These are phyloP conservation scores for Chenopodium formosanum DNA, from an alignment of 148 eudicot genomes.

Conservation along the genomic window DNA sequence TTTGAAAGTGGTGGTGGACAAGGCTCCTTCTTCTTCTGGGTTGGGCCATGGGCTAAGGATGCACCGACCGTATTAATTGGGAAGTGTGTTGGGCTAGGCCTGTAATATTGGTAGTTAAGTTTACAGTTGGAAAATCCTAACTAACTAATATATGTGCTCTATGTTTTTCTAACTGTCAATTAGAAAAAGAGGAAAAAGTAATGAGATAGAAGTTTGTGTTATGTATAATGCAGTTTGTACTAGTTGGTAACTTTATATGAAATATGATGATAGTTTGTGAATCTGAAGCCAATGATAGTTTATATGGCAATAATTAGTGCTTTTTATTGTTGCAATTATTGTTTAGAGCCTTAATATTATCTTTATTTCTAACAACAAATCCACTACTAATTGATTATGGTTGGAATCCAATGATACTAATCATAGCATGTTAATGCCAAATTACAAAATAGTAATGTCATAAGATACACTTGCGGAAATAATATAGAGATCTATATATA, in stretches of 20 bases:
- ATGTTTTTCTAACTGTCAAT: background rate
- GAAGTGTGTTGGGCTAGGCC: background rate
- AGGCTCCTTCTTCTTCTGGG: slow-evolving; percentile 26
- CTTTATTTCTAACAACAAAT: too few species aligned
- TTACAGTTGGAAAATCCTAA: slow-evolving; percentile 1
- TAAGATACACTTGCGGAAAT: too few species aligned
- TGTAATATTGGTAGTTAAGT: slow-evolving; percentile 11
- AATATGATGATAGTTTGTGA: background rate
- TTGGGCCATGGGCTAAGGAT: slow-evolving; percentile 36
- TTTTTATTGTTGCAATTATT: background rate
- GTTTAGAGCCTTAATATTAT: too few species aligned
- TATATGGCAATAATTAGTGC: background rate
- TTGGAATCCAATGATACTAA: too few species aligned
- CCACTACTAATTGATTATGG: too few species aligned
- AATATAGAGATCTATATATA: too few species aligned
- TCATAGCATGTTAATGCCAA: too few species aligned
- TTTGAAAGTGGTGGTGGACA: slow-evolving; percentile 63
- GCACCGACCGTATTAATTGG: slow-evolving; percentile 23
- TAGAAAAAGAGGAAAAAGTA: background rate
- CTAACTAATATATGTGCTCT: background rate
- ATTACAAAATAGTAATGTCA: too few species aligned
- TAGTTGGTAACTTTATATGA: background rate
- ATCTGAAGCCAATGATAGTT: background rate
- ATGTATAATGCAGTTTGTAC: background rate
- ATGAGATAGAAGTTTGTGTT: background rate